phyloP scores from a whole-genome alignment of 2,329 filamentous ascomycete genomes.

The Paecilomyces sp. region DNA sequence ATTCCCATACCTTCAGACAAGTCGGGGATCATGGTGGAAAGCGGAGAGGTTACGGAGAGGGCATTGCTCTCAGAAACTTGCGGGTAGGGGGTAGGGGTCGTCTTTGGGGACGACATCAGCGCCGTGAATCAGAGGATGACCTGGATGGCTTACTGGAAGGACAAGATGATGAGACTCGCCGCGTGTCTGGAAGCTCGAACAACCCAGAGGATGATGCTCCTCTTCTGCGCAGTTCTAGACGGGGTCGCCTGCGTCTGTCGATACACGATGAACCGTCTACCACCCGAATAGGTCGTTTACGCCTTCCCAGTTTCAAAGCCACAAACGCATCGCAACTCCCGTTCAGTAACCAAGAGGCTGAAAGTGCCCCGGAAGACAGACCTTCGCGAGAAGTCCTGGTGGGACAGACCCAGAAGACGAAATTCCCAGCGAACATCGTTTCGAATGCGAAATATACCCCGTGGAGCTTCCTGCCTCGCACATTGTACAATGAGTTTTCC shows the following conservation, averaged over 20 bases:
- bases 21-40: constrained; percentile 12
- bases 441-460: constrained; percentile 98
- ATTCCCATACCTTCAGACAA: constrained; percentile 11
- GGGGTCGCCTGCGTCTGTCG: constrained; percentile 29
- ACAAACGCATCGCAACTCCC: constrained; percentile 19
- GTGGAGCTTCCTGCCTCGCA: constrained; percentile 87
- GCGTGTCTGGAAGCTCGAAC: constrained; percentile 53
- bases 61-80: constrained; percentile 43
- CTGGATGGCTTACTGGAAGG: constrained; percentile 60
- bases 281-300: constrained; percentile 46
- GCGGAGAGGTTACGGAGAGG: constrained; percentile 30
- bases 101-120: constrained; percentile 33
- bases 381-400: constrained; percentile 69
- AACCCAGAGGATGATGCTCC: constrained; percentile 63
- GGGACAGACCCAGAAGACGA: constrained; percentile 62
- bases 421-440: constrained; percentile 83
- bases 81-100: constrained; percentile 42
- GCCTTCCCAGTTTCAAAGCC: constrained; percentile 62
- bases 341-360: constrained; percentile 26
- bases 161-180: constrained; percentile 46
- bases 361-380: constrained; percentile 28
- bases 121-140: constrained; percentile 53
- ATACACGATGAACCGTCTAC: constrained; percentile 28
- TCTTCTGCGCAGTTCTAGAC: constrained; percentile 50
- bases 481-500: constrained; percentile 96